phyloP scores from a whole-genome alignment of 768 basidiomycete species.

The Tephrocybe sp. region DNA sequence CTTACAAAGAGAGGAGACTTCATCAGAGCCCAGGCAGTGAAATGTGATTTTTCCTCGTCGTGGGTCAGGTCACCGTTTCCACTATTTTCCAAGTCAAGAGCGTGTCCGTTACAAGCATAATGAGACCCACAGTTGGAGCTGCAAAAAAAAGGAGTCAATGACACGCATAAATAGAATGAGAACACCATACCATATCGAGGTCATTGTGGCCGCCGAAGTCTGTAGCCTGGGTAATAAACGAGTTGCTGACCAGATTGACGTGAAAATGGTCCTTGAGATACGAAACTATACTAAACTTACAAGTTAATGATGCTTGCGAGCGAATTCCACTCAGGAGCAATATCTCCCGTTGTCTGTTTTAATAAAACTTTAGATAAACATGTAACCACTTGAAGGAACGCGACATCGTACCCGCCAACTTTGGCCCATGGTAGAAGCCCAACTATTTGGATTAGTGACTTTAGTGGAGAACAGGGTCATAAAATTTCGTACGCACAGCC shows the following conservation, averaged over 20 bases:
- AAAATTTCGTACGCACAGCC: conserved; percentile 34
- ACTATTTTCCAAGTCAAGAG: conserved; percentile 24
- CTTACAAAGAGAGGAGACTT: conserved; percentile 56
- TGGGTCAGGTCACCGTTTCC: conserved; percentile 65
- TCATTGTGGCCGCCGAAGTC: conserved; percentile 71
- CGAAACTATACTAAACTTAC: conserved; percentile 27
- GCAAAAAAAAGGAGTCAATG: background rate
- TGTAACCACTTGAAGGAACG: background rate
- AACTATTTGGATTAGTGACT: conserved; percentile 23
- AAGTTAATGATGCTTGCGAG: conserved; percentile 60
- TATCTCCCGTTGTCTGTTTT: conserved; percentile 53
- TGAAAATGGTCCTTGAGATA: background rate
- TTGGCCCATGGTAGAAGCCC: conserved; percentile 61
- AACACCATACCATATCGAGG: conserved; percentile 61
- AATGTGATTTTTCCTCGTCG: conserved; percentile 69
- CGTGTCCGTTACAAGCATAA: background rate
- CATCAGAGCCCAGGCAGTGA: conserved; percentile 73
- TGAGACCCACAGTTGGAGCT: conserved; percentile 53
- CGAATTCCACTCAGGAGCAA: conserved; percentile 52
- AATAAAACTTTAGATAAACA: background rate
- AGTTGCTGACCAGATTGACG: conserved; percentile 43
- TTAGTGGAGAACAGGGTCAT: background rate
- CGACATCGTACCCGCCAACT: conserved; percentile 57
- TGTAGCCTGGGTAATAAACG: conserved; percentile 62
- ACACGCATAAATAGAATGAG: background rate